Evolutionary conservation across 2,329 filamentous ascomycete species (phyloP).

Genomic region (Zymoseptoria pseudotritici): DNA sequence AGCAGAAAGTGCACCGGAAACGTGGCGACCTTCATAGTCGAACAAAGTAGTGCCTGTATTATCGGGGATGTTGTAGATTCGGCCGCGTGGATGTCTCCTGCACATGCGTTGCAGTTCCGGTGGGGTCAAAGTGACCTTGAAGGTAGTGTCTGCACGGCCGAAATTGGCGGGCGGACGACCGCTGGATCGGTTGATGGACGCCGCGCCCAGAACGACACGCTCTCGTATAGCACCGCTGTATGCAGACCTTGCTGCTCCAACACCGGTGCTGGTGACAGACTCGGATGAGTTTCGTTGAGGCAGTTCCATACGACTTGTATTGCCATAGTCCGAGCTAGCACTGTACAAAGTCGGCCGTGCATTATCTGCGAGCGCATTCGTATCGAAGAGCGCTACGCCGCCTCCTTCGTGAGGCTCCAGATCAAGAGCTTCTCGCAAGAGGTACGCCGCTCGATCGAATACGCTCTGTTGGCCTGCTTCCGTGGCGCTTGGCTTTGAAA

Average conservation of each 20-base stretch:
- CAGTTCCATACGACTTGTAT: not conserved
- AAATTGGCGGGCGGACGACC: conserved; percentile 8
- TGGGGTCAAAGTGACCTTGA: conserved; percentile 12
- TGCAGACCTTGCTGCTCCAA: conserved; percentile 1
- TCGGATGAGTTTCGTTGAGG: not conserved
- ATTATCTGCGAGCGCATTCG: conserved; percentile 15
- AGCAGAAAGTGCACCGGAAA: conserved; percentile 11
- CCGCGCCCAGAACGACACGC: conserved; percentile 15
- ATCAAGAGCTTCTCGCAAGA: conserved; percentile 40
- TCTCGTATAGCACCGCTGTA: conserved; percentile 13
- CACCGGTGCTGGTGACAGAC: not conserved
- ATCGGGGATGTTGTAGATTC: conserved; percentile 16
- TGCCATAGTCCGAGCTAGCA: conserved; percentile 1
- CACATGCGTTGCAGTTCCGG: conserved; percentile 16
- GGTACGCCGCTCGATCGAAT: conserved; percentile 42
- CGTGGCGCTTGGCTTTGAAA: conserved; percentile 16
- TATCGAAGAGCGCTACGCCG: conserved; percentile 38
- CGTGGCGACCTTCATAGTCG: conserved; percentile 14
- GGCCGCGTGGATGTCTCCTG: conserved; percentile 15
- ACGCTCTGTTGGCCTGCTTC: conserved; percentile 28
- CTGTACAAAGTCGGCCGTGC: conserved; percentile 4
- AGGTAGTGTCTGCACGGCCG: conserved; percentile 16
- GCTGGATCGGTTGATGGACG: conserved; percentile 9
- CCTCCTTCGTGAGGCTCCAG: conserved; percentile 27
- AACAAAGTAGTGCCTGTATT: conserved; percentile 12